Evolutionary conservation across 2,329 filamentous ascomycete genomes (phyloP).

Genomic region (Erysiphe pulchra): DNA sequence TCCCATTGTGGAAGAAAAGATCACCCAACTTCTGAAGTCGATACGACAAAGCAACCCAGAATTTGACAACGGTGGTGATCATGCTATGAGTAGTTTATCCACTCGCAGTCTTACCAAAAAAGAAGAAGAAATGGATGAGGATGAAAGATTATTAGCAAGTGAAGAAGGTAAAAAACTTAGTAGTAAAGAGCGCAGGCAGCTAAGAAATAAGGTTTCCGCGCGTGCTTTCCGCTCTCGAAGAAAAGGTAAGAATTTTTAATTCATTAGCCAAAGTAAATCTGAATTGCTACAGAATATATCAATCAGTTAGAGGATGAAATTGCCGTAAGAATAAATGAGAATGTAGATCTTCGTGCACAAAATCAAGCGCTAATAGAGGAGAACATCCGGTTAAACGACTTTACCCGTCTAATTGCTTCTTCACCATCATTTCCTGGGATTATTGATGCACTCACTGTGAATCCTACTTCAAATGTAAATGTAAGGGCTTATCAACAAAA

Average conservation of each 20-base stretch:
- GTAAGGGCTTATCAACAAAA: slow-evolving; percentile 11
- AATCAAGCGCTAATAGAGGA: slow-evolving; percentile 66
- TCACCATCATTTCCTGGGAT: slow-evolving; percentile 67
- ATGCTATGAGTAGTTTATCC: slow-evolving; percentile 21
- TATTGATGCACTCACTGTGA: slow-evolving; percentile 42
- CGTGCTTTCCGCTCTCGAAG: slow-evolving; percentile 91
- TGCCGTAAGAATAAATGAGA: slow-evolving; percentile 59
- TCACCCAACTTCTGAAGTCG: slow-evolving; percentile 72
- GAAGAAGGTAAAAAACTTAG: slow-evolving; percentile 98
- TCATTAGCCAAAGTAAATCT: slow-evolving; percentile 15
- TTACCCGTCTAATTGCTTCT: slow-evolving; percentile 58
- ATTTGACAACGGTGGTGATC: slow-evolving; percentile 24
- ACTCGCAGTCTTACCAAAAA: slow-evolving; percentile 58
- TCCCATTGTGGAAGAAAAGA: slow-evolving; percentile 69
- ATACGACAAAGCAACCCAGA: slow-evolving; percentile 47
- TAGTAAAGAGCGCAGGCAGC: slow-evolving; percentile 85
- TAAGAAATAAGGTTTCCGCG: slow-evolving; percentile 97
- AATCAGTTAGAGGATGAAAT: slow-evolving; percentile 79
- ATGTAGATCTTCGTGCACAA: slow-evolving; percentile 51
- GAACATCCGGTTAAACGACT: slow-evolving; percentile 53
- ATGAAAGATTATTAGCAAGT: slow-evolving; percentile 77
- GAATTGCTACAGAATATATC: slow-evolving; percentile 66
- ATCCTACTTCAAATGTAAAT: slow-evolving; percentile 21
- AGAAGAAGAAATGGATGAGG: slow-evolving; percentile 97
- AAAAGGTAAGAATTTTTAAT: slow-evolving; percentile 45